These are phyloP conservation scores for Allomyces macrogynus DNA, from an alignment of 192 early-diverging fungal species.

Conservation along the genomic window DNA sequence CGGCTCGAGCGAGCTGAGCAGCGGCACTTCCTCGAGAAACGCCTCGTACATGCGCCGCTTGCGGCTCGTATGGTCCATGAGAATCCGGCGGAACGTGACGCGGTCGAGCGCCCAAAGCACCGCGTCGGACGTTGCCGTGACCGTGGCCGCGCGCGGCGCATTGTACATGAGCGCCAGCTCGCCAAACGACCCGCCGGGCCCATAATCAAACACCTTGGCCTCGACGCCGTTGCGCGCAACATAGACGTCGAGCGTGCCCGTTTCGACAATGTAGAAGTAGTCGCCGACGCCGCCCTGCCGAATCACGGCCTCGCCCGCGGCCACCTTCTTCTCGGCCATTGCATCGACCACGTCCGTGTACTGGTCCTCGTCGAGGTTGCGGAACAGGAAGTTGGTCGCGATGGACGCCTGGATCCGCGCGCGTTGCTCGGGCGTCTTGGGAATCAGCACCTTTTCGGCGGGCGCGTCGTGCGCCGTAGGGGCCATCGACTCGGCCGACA, in stretches of 20 bases:
- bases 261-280: conserved; percentile 96
- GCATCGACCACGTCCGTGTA: conserved; percentile 84
- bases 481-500: conserved; percentile 90
- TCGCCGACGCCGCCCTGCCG: conserved; percentile 90
- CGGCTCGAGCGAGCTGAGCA: conserved; percentile 74
- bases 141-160: conserved; percentile 87
- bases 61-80: conserved; percentile 93
- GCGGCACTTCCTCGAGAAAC: conserved; percentile 80
- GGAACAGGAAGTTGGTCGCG: conserved; percentile 80
- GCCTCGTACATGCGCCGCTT: conserved; percentile 91
- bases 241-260: conserved; percentile 77
- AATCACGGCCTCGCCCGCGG: conserved; percentile 52
- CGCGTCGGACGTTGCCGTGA: conserved; percentile 60
- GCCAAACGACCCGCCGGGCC: conserved; percentile 78
- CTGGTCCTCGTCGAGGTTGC: conserved; percentile 86
- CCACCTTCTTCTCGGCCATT: conserved; percentile 76
- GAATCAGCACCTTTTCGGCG: conserved; percentile 67
- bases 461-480: conserved; percentile 53
- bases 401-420: conserved; percentile 60
- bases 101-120: conserved; percentile 95
- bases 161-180: conserved; percentile 99
- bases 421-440: conserved; percentile 70
- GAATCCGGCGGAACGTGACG: conserved; percentile 84
- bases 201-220: conserved; percentile 58
- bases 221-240: conserved; percentile 40